Percentiles rank a stretch among this genome's conserved stretches.
Conservation (phyloP, 768 basidiomycete species). For the Suillus bovinus region DNA sequence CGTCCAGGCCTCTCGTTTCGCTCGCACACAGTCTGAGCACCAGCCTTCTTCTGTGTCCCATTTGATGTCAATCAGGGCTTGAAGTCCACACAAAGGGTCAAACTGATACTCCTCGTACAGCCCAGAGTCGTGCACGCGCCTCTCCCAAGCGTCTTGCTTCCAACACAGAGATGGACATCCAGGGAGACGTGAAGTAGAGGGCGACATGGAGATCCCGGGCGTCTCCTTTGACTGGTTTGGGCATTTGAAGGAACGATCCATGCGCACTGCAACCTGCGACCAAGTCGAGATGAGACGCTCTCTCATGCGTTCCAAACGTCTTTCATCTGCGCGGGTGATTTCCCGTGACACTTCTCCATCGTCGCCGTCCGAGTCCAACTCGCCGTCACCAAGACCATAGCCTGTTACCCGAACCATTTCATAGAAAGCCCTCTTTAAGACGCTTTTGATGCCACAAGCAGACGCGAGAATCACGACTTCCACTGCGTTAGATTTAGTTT, state of each 20-base stretch:
- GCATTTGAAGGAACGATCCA: constrained; percentile 9
- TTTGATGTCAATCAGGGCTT: constrained; percentile 29
- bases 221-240: neutral
- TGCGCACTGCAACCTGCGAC: constrained; percentile 9
- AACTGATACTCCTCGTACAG: constrained; percentile 31
- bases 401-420: constrained; percentile 21
- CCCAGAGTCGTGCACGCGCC: constrained; percentile 20
- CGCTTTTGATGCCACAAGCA: constrained; percentile 23
- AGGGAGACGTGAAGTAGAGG: constrained; percentile 12
- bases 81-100: constrained; percentile 39
- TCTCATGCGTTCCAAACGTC: constrained; percentile 7
- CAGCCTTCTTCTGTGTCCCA: constrained; percentile 31
- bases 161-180: constrained; percentile 1
- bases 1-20: constrained; percentile 30
- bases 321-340: constrained; percentile 8
- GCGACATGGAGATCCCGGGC: constrained; percentile 1
- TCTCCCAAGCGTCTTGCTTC: constrained; percentile 12
- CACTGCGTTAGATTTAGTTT: constrained; percentile 24
- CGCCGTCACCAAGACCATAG: constrained; percentile 10
- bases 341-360: neutral
- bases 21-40: constrained; percentile 35
- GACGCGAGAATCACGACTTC: constrained; percentile 35
- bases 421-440: constrained; percentile 41
- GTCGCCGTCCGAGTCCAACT: neutral
- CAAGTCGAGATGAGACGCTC: constrained; percentile 9